These are phyloP conservation scores for Trichoderma koningii DNA, from an alignment of 2,329 filamentous ascomycete genomes.

Conservation along the genomic window DNA sequence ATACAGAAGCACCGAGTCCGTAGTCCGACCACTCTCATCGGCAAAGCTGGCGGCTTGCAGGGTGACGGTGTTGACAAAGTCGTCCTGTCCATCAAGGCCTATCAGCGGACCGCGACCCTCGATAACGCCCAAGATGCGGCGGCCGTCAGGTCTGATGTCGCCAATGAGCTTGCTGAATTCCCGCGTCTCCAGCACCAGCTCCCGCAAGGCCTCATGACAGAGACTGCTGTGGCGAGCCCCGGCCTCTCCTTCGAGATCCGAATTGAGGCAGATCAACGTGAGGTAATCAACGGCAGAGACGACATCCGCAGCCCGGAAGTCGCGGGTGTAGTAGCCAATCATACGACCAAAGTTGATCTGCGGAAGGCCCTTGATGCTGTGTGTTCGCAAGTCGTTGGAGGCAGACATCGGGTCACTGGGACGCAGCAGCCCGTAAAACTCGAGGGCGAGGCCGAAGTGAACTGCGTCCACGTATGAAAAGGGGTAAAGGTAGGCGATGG, in stretches of 20 bases:
- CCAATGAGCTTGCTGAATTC: slow-evolving; percentile 94
- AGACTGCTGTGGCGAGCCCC: slow-evolving; percentile 77
- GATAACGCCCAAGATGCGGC: slow-evolving; percentile 81
- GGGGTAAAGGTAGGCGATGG: slow-evolving; percentile 84
- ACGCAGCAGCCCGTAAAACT: slow-evolving; percentile 85
- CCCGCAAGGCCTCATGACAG: slow-evolving; percentile 89
- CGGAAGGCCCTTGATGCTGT: slow-evolving; percentile 68
- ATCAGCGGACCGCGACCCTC: slow-evolving; percentile 83
- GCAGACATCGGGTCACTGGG: slow-evolving; percentile 78
- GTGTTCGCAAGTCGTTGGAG: slow-evolving; percentile 68
- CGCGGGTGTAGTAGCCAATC: slow-evolving; percentile 91
- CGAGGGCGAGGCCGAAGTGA: slow-evolving; percentile 88
- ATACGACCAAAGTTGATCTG: slow-evolving; percentile 95
- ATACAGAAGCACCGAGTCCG: slow-evolving; percentile 91
- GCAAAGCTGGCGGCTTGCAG: slow-evolving; percentile 88
- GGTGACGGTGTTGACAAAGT: slow-evolving; percentile 90
- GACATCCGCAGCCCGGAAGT: slow-evolving; percentile 89
- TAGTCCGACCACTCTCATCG: slow-evolving; percentile 89
- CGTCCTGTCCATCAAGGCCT: slow-evolving; percentile 73
- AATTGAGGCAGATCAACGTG: slow-evolving; percentile 85
- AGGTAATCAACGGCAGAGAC: slow-evolving; percentile 93
- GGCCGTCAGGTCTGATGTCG: slow-evolving; percentile 84
- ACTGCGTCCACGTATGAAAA: slow-evolving; percentile 93
- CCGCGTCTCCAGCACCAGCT: slow-evolving; percentile 92
- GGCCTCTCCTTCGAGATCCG: slow-evolving; percentile 72